A percentile compares a stretch with the other conserved stretches of the same genome.
phyloP scores from a whole-genome alignment of 352 stramenopile genomes.

The Pythium sp. region DNA sequence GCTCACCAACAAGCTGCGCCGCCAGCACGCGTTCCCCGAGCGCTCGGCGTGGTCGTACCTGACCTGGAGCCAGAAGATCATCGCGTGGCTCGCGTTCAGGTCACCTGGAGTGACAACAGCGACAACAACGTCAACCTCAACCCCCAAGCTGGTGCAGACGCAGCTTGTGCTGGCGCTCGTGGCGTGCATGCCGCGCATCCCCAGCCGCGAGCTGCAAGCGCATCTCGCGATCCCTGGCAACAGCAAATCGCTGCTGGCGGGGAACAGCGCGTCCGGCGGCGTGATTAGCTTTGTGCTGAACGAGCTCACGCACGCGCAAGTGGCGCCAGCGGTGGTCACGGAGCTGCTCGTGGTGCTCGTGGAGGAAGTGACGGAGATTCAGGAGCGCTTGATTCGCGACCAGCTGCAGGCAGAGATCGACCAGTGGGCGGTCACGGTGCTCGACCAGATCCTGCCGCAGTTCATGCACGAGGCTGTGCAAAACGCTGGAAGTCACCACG shows the following conservation, averaged over 20 bases:
- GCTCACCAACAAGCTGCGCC: conserved; percentile 76
- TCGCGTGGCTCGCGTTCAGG: conserved; percentile 53
- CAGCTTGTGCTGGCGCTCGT: conserved; percentile 73
- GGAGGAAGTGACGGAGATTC: conserved; percentile 57
- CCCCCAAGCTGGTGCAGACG: conserved; percentile 69
- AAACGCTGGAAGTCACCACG: conserved; percentile 8
- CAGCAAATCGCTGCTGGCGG: conserved; percentile 4
- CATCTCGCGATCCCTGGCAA: conserved; percentile 15
- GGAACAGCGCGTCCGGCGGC: conserved; percentile 13
- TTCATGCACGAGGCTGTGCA: conserved; percentile 64
- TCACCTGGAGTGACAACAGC: background rate
- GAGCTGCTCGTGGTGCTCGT: conserved; percentile 69
- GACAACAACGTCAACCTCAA: background rate
- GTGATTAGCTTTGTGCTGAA: conserved; percentile 61
- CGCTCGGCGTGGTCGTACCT: conserved; percentile 23
- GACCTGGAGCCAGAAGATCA: conserved; percentile 46
- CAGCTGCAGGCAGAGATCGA: conserved; percentile 64
- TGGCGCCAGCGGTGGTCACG: conserved; percentile 35
- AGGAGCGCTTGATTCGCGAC: conserved; percentile 41
- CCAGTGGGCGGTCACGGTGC: conserved; percentile 45
- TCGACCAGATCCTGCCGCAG: conserved; percentile 69
- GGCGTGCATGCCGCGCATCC: conserved; percentile 50
- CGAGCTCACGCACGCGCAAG: conserved; percentile 37
- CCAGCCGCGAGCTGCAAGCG: conserved; percentile 33
- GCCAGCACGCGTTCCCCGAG: conserved; percentile 42